These are phyloP conservation scores for Rhizophora apiculata DNA, from an alignment of 345 rosid species.

Conservation along the genomic window DNA sequence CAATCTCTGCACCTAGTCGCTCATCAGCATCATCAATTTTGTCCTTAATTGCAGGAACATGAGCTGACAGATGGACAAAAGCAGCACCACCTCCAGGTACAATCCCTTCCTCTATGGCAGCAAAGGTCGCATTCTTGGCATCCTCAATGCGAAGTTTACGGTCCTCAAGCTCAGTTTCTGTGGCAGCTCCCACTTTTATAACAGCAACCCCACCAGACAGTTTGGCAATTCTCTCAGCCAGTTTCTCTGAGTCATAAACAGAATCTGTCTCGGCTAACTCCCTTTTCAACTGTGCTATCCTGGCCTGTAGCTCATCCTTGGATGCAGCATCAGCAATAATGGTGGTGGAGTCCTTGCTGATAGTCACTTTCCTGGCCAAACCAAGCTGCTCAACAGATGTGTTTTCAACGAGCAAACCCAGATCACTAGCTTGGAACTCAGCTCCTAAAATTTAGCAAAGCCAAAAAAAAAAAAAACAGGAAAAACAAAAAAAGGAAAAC, in stretches of 20 bases:
- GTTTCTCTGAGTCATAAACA: conserved; percentile 77
- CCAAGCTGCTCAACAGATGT: conserved; percentile 85
- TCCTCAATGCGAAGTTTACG: conserved; percentile 94
- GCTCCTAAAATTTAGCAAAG: conserved; percentile 55
- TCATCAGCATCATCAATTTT: conserved; percentile 76
- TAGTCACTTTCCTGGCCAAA: conserved; percentile 70
- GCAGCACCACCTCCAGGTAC: conserved; percentile 99
- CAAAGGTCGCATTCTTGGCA: conserved; percentile 97
- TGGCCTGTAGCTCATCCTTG: conserved; percentile 82
- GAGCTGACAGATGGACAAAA: conserved; percentile 70
- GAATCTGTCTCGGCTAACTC: conserved; percentile 92
- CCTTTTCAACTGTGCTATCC: conserved; percentile 79
- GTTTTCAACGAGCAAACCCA: conserved; percentile 75
- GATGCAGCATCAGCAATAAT: conserved; percentile 94
- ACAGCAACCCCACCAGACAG: conserved; percentile 98
- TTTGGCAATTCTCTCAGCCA: conserved; percentile 95
- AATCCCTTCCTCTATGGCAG: conserved; percentile 98
- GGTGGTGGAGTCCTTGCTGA: conserved; percentile 78
- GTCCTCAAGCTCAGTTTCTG: conserved; percentile 96
- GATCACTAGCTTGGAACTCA: conserved; percentile 82
- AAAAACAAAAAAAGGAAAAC: background rate
- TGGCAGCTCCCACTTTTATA: conserved; percentile 96
- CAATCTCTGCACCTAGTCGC: conserved; percentile 88
- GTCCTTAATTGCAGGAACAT: conserved; percentile 70
- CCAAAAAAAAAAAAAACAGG: background rate